Evolutionary conservation across 1,139 yeast genomes (phyloP).

Genomic region (Lodderomyces oxycetoniae): DNA sequence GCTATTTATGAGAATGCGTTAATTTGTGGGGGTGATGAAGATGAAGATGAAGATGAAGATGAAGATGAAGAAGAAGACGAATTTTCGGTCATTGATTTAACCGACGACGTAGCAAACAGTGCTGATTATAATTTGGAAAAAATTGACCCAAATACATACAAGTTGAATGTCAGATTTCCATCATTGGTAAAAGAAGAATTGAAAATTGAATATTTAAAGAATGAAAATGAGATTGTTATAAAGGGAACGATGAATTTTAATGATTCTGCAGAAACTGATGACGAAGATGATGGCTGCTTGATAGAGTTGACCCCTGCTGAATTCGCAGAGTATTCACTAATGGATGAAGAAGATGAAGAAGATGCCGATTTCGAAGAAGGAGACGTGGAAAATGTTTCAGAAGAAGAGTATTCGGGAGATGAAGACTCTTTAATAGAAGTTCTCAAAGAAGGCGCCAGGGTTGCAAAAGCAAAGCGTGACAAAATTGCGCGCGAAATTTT

Average conservation of each 20-base stretch:
- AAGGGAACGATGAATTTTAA: conserved; percentile 40
- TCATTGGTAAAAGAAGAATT: conserved; percentile 41
- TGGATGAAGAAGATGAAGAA: conserved; percentile 13
- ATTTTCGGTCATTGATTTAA: conserved; percentile 37
- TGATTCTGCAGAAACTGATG: conserved; percentile 17
- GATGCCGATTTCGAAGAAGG: conserved; percentile 30
- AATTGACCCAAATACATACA: conserved; percentile 38
- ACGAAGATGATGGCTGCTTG: conserved; percentile 13
- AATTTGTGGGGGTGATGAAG: conserved; percentile 16
- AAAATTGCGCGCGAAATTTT: conserved; percentile 29
- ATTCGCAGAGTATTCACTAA: conserved; percentile 5
- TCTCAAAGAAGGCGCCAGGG: conserved; percentile 10
- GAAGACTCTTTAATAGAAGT: conserved; percentile 20
- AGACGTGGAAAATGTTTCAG: conserved; percentile 20
- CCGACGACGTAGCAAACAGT: conserved; percentile 41
- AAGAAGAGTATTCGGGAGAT: conserved; percentile 20
- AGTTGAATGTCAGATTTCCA: conserved; percentile 42
- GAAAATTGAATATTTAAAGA: conserved; percentile 39
- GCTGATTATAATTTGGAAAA: conserved; percentile 45
- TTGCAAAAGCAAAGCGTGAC: conserved; percentile 18
- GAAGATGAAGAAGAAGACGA: conserved; percentile 37
- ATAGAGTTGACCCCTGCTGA: conserved; percentile 5
- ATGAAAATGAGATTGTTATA: conserved; percentile 41
- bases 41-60: conserved; percentile 21
- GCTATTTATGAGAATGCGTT: conserved; percentile 28